A percentile compares a stretch with the other conserved stretches of the same genome.
These are phyloP conservation scores for Lodderomyces oxycetoniae DNA, from an alignment of 1,139 yeast species.

Conservation along the genomic window DNA sequence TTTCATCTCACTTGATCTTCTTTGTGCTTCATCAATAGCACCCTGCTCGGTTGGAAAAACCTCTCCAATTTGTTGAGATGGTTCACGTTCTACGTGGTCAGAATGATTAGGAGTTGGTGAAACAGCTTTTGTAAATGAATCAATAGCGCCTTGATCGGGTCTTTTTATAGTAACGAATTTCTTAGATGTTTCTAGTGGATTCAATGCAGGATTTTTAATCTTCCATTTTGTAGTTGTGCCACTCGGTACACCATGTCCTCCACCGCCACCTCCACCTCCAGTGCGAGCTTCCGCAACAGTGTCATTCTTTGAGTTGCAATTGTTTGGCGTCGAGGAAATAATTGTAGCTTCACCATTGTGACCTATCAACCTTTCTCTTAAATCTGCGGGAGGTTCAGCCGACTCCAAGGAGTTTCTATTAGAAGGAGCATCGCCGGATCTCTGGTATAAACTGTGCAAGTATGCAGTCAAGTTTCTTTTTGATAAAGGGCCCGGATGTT, in stretches of 20 bases:
- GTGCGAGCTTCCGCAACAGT: not conserved
- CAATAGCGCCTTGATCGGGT: constrained; percentile 31
- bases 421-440: constrained; percentile 30
- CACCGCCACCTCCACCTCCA: not conserved
- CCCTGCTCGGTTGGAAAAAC: constrained; percentile 50
- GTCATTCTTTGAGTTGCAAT: not conserved
- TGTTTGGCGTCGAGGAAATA: constrained; percentile 11
- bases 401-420: constrained; percentile 39
- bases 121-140: constrained; percentile 21
- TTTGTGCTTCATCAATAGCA: constrained; percentile 37
- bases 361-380: constrained; percentile 10
- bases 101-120: constrained; percentile 12
- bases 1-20: constrained; percentile 13
- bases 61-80: constrained; percentile 22
- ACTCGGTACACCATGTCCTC: not conserved
- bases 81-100: constrained; percentile 2
- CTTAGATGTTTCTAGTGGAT: constrained; percentile 73
- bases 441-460: constrained; percentile 53
- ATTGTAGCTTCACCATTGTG: constrained; percentile 10
- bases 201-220: constrained; percentile 73
- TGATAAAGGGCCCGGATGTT: constrained; percentile 79
- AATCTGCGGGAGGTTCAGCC: constrained; percentile 8
- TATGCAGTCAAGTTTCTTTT: constrained; percentile 68
- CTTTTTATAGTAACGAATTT: constrained; percentile 66
- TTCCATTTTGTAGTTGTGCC: constrained; percentile 24